phyloP scores from a whole-genome alignment of 192 early-diverging fungal species.

The Tieghemiomyces parasiticus region DNA sequence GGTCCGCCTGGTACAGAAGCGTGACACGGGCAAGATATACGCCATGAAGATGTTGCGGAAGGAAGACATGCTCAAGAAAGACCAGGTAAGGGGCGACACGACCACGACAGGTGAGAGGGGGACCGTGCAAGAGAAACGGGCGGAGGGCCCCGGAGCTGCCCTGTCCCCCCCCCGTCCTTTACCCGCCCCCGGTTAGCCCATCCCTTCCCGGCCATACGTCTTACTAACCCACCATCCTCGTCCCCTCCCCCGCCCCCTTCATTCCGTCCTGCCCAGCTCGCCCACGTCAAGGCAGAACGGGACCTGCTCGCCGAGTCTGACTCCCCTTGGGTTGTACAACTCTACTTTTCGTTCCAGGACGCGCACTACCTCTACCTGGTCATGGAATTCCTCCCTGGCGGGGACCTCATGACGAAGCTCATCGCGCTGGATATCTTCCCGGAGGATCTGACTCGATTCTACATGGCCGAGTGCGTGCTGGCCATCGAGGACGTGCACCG shows the following conservation, averaged over 20 bases:
- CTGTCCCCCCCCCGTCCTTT: too few species aligned
- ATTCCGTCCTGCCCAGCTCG: too few species aligned
- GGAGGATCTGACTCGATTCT: constrained; percentile 95
- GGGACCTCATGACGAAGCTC: constrained; percentile 99
- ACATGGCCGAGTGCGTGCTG: constrained; percentile 91
- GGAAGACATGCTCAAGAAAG: constrained; percentile 96
- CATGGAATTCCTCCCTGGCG: constrained; percentile 99
- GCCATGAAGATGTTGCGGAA: constrained; percentile 97
- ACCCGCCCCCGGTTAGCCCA: too few species aligned
- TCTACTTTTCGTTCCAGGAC: constrained; percentile 99
- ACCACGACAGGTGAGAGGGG: too few species aligned
- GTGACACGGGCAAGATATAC: constrained; percentile 94
- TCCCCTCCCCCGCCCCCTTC: too few species aligned
- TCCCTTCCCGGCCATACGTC: too few species aligned
- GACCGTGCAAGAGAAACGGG: too few species aligned
- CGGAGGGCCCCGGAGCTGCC: too few species aligned
- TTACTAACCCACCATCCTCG: too few species aligned
- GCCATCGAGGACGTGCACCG: constrained; percentile 90
- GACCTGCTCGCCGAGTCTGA: constrained; percentile 94
- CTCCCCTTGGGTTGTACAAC: constrained; percentile 94
- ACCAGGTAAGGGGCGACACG: too few species aligned
- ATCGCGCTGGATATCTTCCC: constrained; percentile 97
- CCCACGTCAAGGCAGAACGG: constrained; percentile 95
- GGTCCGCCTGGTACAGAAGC: constrained; percentile 91
- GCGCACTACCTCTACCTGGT: constrained; percentile 85